Conservation (phyloP, 352 stramenopile species). For the Globisporangium splendens region DNA sequence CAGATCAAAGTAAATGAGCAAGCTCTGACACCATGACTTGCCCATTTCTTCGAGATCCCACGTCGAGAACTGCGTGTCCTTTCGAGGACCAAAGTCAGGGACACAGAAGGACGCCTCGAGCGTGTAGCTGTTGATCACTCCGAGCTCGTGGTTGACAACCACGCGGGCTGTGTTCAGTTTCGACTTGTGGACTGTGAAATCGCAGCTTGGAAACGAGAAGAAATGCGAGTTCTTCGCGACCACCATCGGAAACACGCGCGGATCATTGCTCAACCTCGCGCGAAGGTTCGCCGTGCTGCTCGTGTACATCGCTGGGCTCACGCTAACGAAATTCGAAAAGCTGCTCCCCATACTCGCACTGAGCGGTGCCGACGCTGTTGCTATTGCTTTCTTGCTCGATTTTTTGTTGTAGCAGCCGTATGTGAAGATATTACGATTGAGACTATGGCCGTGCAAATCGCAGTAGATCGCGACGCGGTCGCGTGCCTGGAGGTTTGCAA, state of each 20-base stretch:
- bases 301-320: background rate
- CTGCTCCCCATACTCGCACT: background rate
- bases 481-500: constrained; percentile 51
- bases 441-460: constrained; percentile 79
- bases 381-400: constrained; percentile 15
- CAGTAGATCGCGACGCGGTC: constrained; percentile 78
- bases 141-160: constrained; percentile 85
- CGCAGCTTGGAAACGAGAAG: constrained; percentile 85
- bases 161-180: constrained; percentile 89
- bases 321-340: background rate
- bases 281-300: background rate
- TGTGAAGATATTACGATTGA: constrained; percentile 85
- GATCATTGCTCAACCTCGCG: constrained; percentile 44
- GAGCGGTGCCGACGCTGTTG: background rate
- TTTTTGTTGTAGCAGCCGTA: constrained; percentile 76
- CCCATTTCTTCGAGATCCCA: constrained; percentile 78
- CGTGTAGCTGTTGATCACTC: constrained; percentile 85
- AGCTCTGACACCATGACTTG: constrained; percentile 62
- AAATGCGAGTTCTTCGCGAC: constrained; percentile 62
- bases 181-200: constrained; percentile 89
- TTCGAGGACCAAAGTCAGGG: constrained; percentile 58
- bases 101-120: constrained; percentile 90
- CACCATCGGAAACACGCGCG: constrained; percentile 78
- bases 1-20: constrained; percentile 73
- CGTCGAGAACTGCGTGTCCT: constrained; percentile 76